A percentile compares a stretch with the other conserved stretches of the same genome.
Conservation (phyloP, 139 green algal genomes). For the Chlorokybus atmophyticus region DNA sequence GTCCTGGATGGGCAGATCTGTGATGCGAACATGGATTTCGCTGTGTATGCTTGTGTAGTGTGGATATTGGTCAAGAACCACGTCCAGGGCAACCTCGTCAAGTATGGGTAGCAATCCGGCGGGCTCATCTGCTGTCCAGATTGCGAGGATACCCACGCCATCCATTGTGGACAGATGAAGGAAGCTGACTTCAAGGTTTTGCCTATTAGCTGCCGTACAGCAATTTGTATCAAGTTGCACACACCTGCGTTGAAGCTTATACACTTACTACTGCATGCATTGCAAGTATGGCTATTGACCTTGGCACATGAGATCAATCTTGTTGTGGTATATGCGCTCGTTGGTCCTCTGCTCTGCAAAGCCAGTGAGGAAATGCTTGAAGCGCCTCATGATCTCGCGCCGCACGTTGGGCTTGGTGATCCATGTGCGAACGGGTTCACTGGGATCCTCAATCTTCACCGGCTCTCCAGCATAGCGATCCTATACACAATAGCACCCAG, state of each 20-base stretch:
- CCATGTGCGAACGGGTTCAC: too few relatives aligned
- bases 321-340: slow-evolving; percentile 2
- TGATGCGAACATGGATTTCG: slow-evolving; percentile 73
- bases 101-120: slow-evolving; percentile 64
- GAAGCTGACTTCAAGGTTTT: slow-evolving; percentile 76
- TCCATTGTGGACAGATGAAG: slow-evolving; percentile 50
- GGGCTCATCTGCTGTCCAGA: slow-evolving; percentile 72
- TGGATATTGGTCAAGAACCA: slow-evolving; percentile 28
- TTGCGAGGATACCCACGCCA: slow-evolving; percentile 38
- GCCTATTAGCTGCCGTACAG: slow-evolving; percentile 42
- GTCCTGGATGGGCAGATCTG: slow-evolving; percentile 70
- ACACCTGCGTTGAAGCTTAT: too few relatives aligned
- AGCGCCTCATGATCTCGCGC: too few relatives aligned
- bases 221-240: background rate
- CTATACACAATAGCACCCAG: too few relatives aligned
- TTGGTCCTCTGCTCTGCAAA: background rate
- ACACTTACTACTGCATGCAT: too few relatives aligned
- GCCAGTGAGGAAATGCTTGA: slow-evolving; percentile 1
- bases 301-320: slow-evolving; percentile 3
- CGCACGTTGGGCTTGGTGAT: too few relatives aligned
- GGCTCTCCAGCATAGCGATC: too few relatives aligned
- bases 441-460: too few relatives aligned
- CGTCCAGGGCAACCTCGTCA: slow-evolving; percentile 33
- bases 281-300: too few relatives aligned
- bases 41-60: slow-evolving; percentile 37